A percentile compares a stretch with the other conserved stretches of the same genome.
Evolutionary conservation across 2,329 filamentous ascomycete genomes (phyloP).

Genomic region (Fusarium equiseti): DNA sequence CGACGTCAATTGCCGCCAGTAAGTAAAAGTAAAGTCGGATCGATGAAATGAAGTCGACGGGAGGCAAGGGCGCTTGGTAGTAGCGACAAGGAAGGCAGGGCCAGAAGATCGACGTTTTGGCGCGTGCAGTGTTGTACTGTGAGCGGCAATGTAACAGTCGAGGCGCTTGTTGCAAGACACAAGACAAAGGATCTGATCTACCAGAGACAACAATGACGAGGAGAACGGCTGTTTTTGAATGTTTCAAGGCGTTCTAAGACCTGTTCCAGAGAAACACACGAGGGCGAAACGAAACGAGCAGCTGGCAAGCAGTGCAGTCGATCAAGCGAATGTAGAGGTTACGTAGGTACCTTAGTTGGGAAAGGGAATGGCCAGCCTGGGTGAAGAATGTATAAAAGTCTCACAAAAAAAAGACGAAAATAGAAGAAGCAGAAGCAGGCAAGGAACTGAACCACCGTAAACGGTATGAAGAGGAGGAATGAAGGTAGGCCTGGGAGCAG

Average conservation of each 20-base stretch:
- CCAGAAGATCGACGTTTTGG: conserved; percentile 38
- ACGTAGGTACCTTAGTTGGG: not conserved
- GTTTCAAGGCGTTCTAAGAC: conserved; percentile 32
- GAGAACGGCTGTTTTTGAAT: conserved; percentile 36
- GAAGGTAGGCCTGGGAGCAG: conserved; percentile 35
- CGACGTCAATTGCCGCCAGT: conserved; percentile 22
- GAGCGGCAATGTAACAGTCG: conserved; percentile 17
- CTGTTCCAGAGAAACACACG: conserved; percentile 24
- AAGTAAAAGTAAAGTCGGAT: conserved; percentile 5
- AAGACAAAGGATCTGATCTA: conserved; percentile 27
- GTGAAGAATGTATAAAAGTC: conserved; percentile 33
- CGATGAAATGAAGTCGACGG: not conserved
- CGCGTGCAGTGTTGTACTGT: conserved; percentile 23
- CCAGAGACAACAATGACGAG: conserved; percentile 21
- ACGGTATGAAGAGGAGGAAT: conserved; percentile 36
- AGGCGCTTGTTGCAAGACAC: conserved; percentile 35
- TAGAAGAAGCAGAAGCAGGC: conserved; percentile 15
- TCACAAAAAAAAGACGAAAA: conserved; percentile 15
- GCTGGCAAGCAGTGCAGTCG: conserved; percentile 24
- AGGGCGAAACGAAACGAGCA: conserved; percentile 7
- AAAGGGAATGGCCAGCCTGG: conserved; percentile 33
- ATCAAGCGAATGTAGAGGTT: conserved; percentile 5
- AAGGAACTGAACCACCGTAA: conserved; percentile 27
- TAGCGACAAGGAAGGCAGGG: conserved; percentile 15
- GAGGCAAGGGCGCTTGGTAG: conserved; percentile 20